Evolutionary conservation across 129 eudicot genomes (phyloP).

Genomic region (Heracleum sosnowskyi): DNA sequence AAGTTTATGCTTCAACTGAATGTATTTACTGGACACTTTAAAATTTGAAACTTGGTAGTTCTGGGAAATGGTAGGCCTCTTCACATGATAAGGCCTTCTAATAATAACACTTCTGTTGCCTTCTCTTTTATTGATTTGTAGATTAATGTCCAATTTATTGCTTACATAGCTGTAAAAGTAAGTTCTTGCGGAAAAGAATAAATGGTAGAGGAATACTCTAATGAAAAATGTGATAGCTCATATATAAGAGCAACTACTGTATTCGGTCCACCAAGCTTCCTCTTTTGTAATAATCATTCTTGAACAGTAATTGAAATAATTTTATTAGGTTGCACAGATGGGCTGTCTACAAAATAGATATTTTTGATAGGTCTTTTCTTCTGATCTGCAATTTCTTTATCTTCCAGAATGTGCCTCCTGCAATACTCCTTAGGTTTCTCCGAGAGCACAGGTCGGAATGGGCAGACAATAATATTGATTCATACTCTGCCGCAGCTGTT

Average conservation of each 20-base stretch:
- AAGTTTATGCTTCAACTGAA: no score
- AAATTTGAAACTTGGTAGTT: no score
- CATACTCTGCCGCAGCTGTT: slow-evolving; percentile 80
- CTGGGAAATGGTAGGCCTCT: no score
- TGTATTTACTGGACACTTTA: no score
- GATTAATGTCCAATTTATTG: not conserved
- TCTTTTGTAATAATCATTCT: no score
- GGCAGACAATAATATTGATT: slow-evolving; percentile 89
- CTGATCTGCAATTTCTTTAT: not conserved
- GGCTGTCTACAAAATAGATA: not conserved
- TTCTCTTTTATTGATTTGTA: not conserved
- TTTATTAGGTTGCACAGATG: no score
- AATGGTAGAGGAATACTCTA: no score
- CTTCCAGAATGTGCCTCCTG: slow-evolving; percentile 88
- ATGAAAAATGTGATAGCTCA: not conserved
- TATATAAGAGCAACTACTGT: not conserved
- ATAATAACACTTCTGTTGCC: not conserved
- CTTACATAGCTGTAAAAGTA: not conserved
- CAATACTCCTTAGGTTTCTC: slow-evolving; percentile 74
- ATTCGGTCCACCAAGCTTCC: not conserved
- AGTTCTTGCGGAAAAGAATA: no score
- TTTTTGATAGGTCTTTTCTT: not conserved
- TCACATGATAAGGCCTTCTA: not conserved
- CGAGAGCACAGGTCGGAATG: slow-evolving; percentile 95
- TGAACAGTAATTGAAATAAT: no score